Evolutionary conservation across 129 eudicot genomes (phyloP), one percentile per base, ranked within the genome.

Genomic region (Artemisia argyi): DNA sequence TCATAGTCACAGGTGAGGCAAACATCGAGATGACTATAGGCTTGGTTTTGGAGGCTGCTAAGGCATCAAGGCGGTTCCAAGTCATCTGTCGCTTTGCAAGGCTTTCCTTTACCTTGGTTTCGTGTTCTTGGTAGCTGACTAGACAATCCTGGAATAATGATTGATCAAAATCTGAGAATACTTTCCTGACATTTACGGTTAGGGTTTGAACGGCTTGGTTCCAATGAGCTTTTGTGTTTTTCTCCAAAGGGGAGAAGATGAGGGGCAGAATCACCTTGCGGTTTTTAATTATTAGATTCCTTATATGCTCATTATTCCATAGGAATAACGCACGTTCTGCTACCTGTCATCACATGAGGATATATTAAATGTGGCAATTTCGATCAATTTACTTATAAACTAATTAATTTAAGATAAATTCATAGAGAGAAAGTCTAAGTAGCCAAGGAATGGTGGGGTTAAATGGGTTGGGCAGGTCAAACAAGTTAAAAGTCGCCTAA

Each of bases 161-260:
- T 78, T 81, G 88, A 78, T 87, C 86, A 2, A 80, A 73, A 48
- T 87, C 92, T 51, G 82, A 81, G 39, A 87, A 84, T 54, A 83
- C 57, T 74, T 83, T 87, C 46, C 83, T 84, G 66, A 87, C 92
- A 61, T 87, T 87, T 13, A 87, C 52, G 18, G 88, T 83, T 61
- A 83, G 76, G 81, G 88, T 87, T 72, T 87, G 92, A 72, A 87
- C 92, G 9, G 92, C 92, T 73, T 81, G 92, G 73, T 87, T 87
- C 92, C 92, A 87, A 77, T 87, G 92, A 61, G 32, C 52, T 24
- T 73, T 65, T 3, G 92, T 79, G 73, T 87, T 87, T 55, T 81
- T 83, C 86, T 87, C 92, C 79, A 87, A 60, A n/a, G 86, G 81
- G 7, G 86, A 83, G 53, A 87, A 74, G 46, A 87, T 81, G 65